These are phyloP conservation scores for Dipteronia sinensis DNA, from an alignment of 345 rosid genomes.

Conservation along the genomic window DNA sequence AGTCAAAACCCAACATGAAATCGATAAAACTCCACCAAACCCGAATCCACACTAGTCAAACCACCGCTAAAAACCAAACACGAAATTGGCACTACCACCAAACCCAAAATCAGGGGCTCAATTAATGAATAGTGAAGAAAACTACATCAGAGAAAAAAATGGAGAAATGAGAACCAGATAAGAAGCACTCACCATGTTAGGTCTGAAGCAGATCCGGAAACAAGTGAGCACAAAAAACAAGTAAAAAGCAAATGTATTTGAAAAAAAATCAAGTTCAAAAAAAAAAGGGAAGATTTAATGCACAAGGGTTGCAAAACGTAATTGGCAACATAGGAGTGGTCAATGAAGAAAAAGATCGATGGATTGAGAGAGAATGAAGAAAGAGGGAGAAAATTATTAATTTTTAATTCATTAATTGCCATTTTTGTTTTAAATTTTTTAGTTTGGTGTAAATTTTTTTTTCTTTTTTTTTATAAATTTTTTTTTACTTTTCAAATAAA, in stretches of 20 bases:
- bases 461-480: too few relatives aligned
- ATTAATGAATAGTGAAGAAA: conserved; percentile 1
- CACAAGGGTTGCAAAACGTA: conserved; percentile 95
- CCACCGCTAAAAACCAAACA: too few relatives aligned
- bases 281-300: conserved; percentile 67
- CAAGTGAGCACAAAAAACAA: not conserved
- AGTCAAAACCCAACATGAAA: too few relatives aligned
- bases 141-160: not conserved
- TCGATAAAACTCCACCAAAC: too few relatives aligned
- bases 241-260: not conserved
- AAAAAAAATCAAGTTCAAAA: not conserved
- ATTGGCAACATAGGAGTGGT: conserved; percentile 82
- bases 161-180: not conserved
- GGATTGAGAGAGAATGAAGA: too few relatives aligned
- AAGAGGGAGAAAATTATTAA: too few relatives aligned
- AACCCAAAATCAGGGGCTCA: not conserved
- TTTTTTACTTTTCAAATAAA: too few relatives aligned
- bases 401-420: too few relatives aligned
- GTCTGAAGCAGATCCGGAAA: conserved; percentile 51
- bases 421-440: too few relatives aligned
- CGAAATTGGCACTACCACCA: too few relatives aligned
- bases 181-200: conserved; percentile 95
- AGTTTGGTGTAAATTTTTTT: too few relatives aligned
- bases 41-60: too few relatives aligned
- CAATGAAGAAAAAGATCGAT: conserved; percentile 15